Percentiles rank a stretch among this genome's conserved stretches.
Conservation (phyloP, 257 asterid genomes). For the Rauvolfia tetraphylla region DNA sequence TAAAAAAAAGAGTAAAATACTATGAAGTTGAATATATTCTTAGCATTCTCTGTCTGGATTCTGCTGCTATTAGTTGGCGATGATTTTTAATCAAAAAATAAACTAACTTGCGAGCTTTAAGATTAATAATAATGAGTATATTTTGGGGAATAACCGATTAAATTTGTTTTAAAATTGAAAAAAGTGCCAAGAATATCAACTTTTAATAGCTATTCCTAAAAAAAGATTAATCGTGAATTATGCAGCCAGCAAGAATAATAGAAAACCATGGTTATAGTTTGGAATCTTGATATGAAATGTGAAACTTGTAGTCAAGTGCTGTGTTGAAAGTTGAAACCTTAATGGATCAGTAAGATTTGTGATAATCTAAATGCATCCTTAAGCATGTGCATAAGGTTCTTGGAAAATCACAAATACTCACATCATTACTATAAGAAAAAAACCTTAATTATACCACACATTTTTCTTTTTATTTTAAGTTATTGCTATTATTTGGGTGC, state of each 20-base stretch:
- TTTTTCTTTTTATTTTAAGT: too few species aligned
- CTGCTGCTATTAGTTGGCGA: not conserved
- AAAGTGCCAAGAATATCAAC: too few species aligned
- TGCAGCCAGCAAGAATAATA: not conserved
- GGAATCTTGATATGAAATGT: too few species aligned
- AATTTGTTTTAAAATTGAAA: not conserved
- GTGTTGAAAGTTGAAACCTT: too few species aligned
- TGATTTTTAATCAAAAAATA: not conserved
- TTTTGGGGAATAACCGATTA: not conserved
- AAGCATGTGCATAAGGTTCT: not conserved
- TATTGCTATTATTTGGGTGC: not conserved
- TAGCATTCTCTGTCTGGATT: not conserved
- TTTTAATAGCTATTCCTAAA: too few species aligned
- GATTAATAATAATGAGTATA: not conserved
- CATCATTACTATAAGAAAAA: not conserved
- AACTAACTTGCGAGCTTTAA: not conserved
- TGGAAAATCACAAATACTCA: not conserved
- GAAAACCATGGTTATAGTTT: not conserved
- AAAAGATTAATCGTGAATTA: too few species aligned
- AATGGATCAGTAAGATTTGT: not conserved
- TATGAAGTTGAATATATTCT: not conserved
- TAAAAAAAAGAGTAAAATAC: too few species aligned
- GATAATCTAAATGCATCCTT: not conserved
- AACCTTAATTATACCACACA: not conserved
- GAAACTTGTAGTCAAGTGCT: too few species aligned